Base-by-base conservation (phyloP, 169 alveolate genomes). In the Cryptosporidium parvum region DNA sequence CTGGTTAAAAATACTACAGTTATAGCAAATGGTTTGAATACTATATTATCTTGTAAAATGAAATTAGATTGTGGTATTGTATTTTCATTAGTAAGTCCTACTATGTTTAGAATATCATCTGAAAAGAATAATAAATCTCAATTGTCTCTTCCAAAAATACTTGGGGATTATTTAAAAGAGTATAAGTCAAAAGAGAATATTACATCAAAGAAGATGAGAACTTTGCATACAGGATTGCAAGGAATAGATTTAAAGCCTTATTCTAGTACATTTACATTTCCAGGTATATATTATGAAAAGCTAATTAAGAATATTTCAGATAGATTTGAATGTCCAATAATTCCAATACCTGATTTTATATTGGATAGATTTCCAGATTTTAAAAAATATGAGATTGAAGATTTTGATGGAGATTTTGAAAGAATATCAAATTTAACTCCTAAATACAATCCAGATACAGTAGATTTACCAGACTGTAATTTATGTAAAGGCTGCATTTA, bases 311-410 rank as follows among this genome's bases (percentile, higher is more conserved):
- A 53, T 10, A 80, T 80, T 59, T 21, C 53, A 8, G 75, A 80
- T 31, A 62, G 52, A 35, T 80, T 80, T 59, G 89, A 80, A 39
- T 80, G 89, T 9, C 69, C 42, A 21, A 26, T 80, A 62, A 48
- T 33, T 42, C 45, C 58, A n/a, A 59, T 80, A 35, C 89, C 89
- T 18, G 89, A 80, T 8, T 80, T 80, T 14, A 80, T 80, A 33
- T 80, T 80, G 65, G 89, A 80, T 23, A 62, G 75, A n/a, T 80
- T 80, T 80, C 89, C 89, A 45, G 75, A 80, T 61, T 80, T 80
- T 62, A 80, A 65, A 31, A 59, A 73, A 12, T 73, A 33, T 59
- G 86, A 53, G 51, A 73, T 39, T 33, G 86, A 73, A 33, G 86
- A 73, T 37, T 53, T 53, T 53, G 86, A 73, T 29, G 86, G 59